Conservation (phyloP, 192 early-diverging fungal genomes). For the Backusella luteola region DNA sequence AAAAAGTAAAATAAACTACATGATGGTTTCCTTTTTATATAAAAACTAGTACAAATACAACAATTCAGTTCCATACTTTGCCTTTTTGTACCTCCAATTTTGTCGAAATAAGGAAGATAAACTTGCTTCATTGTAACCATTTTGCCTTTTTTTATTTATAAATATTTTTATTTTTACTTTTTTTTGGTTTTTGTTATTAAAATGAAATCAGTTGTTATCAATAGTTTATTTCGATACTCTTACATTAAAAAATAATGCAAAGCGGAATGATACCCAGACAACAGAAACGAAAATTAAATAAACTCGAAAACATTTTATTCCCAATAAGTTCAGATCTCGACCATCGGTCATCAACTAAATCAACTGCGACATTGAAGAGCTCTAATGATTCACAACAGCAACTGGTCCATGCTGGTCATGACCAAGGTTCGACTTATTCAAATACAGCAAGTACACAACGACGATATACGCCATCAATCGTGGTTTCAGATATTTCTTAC, state of each 20-base stretch:
- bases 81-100: neutral
- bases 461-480: neutral
- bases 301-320: constrained; percentile 1
- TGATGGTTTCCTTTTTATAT: constrained; percentile 9
- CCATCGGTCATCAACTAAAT: neutral
- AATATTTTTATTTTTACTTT: neutral
- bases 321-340: constrained; percentile 1
- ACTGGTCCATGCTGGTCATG: neutral
- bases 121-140: constrained; percentile 4
- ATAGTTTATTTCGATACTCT: neutral
- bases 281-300: neutral
- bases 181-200: neutral
- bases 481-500: constrained; percentile 9
- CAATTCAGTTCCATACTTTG: neutral
- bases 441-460: neutral
- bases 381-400: neutral
- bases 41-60: constrained; percentile 3
- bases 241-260: neutral
- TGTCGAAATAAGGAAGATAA: neutral
- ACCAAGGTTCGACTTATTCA: neutral
- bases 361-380: neutral
- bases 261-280: constrained; percentile 1
- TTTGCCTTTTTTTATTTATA: constrained; percentile 5
- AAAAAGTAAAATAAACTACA: neutral
- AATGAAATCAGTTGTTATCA: neutral